phyloP scores from a whole-genome alignment of 345 rosid genomes.

The Aurinia saxatilis region DNA sequence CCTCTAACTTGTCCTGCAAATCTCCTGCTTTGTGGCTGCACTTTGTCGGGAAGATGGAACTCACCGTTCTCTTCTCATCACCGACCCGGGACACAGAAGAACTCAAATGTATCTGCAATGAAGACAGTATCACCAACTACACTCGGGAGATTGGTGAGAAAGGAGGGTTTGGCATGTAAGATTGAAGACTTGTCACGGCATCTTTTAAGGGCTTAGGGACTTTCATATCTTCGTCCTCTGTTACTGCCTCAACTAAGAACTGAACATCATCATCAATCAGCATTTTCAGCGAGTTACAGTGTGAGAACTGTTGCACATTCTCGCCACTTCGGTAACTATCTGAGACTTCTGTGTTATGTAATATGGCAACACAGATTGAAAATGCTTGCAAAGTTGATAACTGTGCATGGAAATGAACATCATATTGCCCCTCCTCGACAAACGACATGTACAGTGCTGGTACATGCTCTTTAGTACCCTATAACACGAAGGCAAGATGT shows the following conservation, averaged over 20 bases:
- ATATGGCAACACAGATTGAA: conserved; percentile 71
- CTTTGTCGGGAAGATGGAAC: background rate
- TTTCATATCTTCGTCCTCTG: conserved; percentile 53
- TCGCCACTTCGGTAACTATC: conserved; percentile 24
- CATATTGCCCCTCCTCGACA: conserved; percentile 64
- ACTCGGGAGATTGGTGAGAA: conserved; percentile 89
- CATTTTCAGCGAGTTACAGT: conserved; percentile 48
- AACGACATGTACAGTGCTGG: conserved; percentile 66
- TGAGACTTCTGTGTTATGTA: conserved; percentile 56
- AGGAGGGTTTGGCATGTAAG: conserved; percentile 70
- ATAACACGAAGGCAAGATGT: background rate
- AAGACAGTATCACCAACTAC: conserved; percentile 26
- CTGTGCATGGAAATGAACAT: conserved; percentile 71
- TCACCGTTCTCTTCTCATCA: conserved; percentile 7
- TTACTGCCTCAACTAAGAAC: conserved; percentile 49
- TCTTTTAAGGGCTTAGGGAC: conserved; percentile 34
- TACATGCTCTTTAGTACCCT: conserved; percentile 71
- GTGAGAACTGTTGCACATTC: conserved; percentile 33
- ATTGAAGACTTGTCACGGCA: conserved; percentile 27
- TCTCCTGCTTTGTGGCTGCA: conserved; percentile 8
- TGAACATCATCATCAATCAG: conserved; percentile 72
- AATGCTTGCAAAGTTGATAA: conserved; percentile 85
- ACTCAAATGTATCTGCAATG: conserved; percentile 1
- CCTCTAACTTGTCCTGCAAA: conserved; percentile 1
- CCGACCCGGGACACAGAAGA: background rate